These are phyloP conservation scores for Apiospora aurea DNA, from an alignment of 2,329 filamentous ascomycete species.

Conservation along the genomic window DNA sequence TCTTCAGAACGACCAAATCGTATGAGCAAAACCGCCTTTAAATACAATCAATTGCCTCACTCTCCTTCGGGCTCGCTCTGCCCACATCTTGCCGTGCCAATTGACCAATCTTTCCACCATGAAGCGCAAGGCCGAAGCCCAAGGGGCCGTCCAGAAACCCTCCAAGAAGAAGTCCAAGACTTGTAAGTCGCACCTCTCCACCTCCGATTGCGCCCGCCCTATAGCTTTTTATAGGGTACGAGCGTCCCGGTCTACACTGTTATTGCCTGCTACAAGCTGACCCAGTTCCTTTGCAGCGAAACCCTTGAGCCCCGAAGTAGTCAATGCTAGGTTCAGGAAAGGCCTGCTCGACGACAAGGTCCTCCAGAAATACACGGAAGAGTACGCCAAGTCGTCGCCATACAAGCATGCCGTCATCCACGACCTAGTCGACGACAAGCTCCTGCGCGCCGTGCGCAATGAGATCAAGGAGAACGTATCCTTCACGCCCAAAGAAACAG, in stretches of 20 bases:
- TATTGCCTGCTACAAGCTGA: background rate
- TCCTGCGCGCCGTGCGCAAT: conserved; percentile 84
- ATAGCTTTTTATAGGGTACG: conserved; percentile 24
- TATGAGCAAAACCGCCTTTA: conserved; percentile 16
- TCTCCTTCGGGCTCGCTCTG: background rate
- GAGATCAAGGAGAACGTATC: conserved; percentile 91
- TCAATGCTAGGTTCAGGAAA: conserved; percentile 66
- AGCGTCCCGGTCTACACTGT: background rate
- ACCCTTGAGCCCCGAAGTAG: conserved; percentile 58
- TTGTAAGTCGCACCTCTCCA: conserved; percentile 40
- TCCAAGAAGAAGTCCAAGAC: conserved; percentile 60
- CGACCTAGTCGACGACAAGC: conserved; percentile 77
- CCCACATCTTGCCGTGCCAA: conserved; percentile 29
- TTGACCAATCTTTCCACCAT: conserved; percentile 45
- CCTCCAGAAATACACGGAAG: conserved; percentile 64
- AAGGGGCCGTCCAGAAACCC: conserved; percentile 50
- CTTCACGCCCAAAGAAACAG: conserved; percentile 98
- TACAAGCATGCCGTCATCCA: conserved; percentile 95
- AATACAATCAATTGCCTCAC: conserved; percentile 9
- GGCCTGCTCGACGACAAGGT: conserved; percentile 69
- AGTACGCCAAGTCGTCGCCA: conserved; percentile 70
- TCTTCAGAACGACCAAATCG: conserved; percentile 7
- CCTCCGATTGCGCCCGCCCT: background rate
- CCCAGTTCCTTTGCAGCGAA: conserved; percentile 8
- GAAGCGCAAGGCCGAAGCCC: conserved; percentile 65